Evolutionary conservation across 2,329 filamentous ascomycete species (phyloP).

Genomic region (Thermoascus crustaceus): DNA sequence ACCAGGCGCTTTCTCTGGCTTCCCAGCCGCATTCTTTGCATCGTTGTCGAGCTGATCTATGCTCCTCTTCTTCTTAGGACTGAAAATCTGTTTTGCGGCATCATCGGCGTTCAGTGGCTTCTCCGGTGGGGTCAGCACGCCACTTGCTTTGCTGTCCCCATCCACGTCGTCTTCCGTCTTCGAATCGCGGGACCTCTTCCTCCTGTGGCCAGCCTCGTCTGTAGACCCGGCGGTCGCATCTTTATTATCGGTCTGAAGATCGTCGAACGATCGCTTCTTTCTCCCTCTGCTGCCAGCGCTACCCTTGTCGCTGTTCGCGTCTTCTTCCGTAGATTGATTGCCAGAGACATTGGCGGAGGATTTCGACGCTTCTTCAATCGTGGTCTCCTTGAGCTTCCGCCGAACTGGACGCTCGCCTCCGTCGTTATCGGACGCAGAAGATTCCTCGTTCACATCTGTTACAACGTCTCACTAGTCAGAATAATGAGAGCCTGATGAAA

Average conservation of each 20-base stretch:
- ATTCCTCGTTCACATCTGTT: conserved; percentile 16
- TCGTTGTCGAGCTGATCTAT: conserved; percentile 35
- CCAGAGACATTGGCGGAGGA: conserved; percentile 9
- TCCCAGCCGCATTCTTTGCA: conserved; percentile 14
- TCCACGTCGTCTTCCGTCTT: conserved; percentile 10
- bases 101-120: conserved; percentile 10
- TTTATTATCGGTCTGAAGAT: conserved; percentile 18
- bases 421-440: conserved; percentile 29
- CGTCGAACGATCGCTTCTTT: conserved; percentile 30
- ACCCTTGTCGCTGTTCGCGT: conserved; percentile 7
- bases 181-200: conserved; percentile 38
- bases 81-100: conserved; percentile 18
- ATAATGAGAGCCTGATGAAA: conserved; percentile 1
- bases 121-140: too few species aligned
- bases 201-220: conserved; percentile 21
- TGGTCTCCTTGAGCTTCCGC: conserved; percentile 54
- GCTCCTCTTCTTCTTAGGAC: conserved; percentile 38
- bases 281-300: conserved; percentile 17
- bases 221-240: conserved; percentile 15
- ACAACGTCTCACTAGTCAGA: conserved; percentile 8
- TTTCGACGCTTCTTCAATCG: conserved; percentile 40
- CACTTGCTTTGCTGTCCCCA: too few species aligned
- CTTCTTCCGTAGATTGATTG: conserved; percentile 6
- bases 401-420: conserved; percentile 50
- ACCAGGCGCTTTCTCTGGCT: conserved; percentile 7